These are phyloP conservation scores for Boletus fagicola DNA, from an alignment of 768 basidiomycete genomes.

Conservation along the genomic window DNA sequence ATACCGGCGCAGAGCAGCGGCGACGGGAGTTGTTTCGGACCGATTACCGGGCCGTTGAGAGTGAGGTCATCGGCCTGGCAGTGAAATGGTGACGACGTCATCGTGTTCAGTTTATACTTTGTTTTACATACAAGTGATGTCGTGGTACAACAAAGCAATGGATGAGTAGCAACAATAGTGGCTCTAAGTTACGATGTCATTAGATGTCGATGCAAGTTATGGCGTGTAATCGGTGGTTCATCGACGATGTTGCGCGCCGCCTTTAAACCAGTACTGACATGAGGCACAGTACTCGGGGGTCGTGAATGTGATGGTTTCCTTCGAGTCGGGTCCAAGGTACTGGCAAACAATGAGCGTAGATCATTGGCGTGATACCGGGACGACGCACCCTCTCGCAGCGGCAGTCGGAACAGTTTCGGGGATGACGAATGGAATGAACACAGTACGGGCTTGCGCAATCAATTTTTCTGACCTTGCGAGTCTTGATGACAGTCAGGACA, in stretches of 20 bases:
- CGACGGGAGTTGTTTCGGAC: slow-evolving; percentile 65
- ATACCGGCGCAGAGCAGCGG: slow-evolving; percentile 43
- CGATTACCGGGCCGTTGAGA: slow-evolving; percentile 80
- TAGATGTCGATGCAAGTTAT: slow-evolving; percentile 19
- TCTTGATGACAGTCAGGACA: slow-evolving; percentile 25
- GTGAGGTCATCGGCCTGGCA: slow-evolving; percentile 73
- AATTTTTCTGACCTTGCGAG: slow-evolving; percentile 34
- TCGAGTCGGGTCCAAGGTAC: slow-evolving; percentile 71
- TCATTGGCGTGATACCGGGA: neutral
- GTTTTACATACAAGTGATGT: slow-evolving; percentile 17
- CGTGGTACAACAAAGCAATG: slow-evolving; percentile 24
- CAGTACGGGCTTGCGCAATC: slow-evolving; percentile 39
- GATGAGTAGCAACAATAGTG: slow-evolving; percentile 21
- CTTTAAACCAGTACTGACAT: slow-evolving; percentile 59
- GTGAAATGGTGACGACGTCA: slow-evolving; percentile 61
- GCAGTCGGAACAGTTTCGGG: slow-evolving; percentile 41
- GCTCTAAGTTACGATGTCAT: slow-evolving; percentile 31
- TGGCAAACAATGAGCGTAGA: slow-evolving; percentile 5
- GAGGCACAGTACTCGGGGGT: slow-evolving; percentile 54
- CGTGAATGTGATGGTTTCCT: slow-evolving; percentile 54
- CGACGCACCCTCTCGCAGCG: slow-evolving; percentile 43
- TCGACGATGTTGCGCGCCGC: slow-evolving; percentile 41
- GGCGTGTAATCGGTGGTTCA: slow-evolving; percentile 16
- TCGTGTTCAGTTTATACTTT: neutral
- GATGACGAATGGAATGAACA: slow-evolving; percentile 40